phyloP scores from a whole-genome alignment of 768 basidiomycete species.

The Lactarius evosmus region DNA sequence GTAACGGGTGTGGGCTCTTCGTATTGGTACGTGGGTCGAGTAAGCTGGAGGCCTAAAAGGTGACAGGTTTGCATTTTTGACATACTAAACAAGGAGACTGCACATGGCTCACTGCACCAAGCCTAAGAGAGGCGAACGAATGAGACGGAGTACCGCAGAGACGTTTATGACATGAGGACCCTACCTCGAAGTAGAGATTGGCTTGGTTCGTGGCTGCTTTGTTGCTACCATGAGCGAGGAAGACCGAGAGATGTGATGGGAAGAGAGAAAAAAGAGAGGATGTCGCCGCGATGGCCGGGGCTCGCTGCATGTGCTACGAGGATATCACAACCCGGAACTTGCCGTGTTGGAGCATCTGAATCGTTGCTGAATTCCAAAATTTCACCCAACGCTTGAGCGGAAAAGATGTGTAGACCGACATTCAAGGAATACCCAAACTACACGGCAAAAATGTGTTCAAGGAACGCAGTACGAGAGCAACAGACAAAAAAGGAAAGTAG shows the following conservation, averaged over 20 bases:
- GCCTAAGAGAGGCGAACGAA: slow-evolving; percentile 24
- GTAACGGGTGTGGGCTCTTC: slow-evolving; percentile 12
- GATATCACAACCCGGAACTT: slow-evolving; percentile 20
- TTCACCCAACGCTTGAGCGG: slow-evolving; percentile 14
- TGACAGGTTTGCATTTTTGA: slow-evolving; percentile 17
- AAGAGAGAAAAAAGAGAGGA: slow-evolving; percentile 12
- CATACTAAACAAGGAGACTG: slow-evolving; percentile 20
- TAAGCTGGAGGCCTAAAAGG: slow-evolving; percentile 7
- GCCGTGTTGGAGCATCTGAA: slow-evolving; percentile 15
- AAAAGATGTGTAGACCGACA: slow-evolving; percentile 22
- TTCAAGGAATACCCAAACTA: slow-evolving; percentile 17
- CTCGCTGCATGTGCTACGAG: slow-evolving; percentile 7
- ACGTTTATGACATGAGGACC: slow-evolving; percentile 3
- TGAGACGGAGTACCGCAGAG: slow-evolving; percentile 13
- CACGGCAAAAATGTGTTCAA: slow-evolving; percentile 19
- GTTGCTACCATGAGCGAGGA: slow-evolving; percentile 20
- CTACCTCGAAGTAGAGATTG: slow-evolving; percentile 19
- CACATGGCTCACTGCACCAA: slow-evolving; percentile 14
- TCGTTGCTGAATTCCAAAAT: slow-evolving; percentile 11
- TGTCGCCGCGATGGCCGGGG: slow-evolving; percentile 7
- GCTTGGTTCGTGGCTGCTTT: slow-evolving; percentile 19
- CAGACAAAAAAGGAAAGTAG: slow-evolving; percentile 19
- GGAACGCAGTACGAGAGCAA: slow-evolving; percentile 15
- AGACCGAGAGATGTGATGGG: slow-evolving; percentile 6
- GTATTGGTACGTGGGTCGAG: slow-evolving; percentile 3